Percentiles rank a stretch among this genome's conserved stretches.
Evolutionary conservation across 2,329 filamentous ascomycete genomes (phyloP).

Genomic region (Escovopsis sp.): DNA sequence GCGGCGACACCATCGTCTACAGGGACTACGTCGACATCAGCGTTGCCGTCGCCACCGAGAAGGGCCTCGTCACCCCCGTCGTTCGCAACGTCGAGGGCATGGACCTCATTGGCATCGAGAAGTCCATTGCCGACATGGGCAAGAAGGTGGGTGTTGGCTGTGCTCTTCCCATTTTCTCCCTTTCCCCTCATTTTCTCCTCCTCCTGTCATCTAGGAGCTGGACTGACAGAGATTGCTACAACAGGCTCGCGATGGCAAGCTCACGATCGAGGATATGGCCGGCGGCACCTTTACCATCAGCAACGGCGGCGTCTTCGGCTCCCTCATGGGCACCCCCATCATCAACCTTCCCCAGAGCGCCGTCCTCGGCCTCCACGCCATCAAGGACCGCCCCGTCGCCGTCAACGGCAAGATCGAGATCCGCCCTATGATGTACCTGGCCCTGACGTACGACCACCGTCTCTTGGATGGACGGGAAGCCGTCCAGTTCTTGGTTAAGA

Average conservation of each 20-base stretch:
- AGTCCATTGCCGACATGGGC: constrained; percentile 80
- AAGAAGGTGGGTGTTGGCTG: constrained; percentile 59
- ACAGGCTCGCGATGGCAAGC: constrained; percentile 83
- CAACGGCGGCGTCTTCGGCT: constrained; percentile 94
- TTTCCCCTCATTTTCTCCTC: neutral
- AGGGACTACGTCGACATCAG: constrained; percentile 96
- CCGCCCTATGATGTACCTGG: constrained; percentile 99
- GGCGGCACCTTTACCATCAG: constrained; percentile 97
- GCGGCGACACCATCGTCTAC: constrained; percentile 96
- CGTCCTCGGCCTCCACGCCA: constrained; percentile 85
- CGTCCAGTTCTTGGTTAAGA: constrained; percentile 88
- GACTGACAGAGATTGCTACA: no score
- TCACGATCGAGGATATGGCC: constrained; percentile 98
- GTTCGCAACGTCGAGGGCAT: constrained; percentile 84
- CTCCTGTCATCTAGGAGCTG: no score
- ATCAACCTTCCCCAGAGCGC: constrained; percentile 94
- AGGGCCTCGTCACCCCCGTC: constrained; percentile 91
- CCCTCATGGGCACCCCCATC: constrained; percentile 93
- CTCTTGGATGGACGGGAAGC: constrained; percentile 90
- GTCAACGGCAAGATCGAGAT: constrained; percentile 92
- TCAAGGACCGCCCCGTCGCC: constrained; percentile 84
- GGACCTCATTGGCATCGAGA: constrained; percentile 81
- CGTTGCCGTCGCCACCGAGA: constrained; percentile 92
- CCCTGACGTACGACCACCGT: constrained; percentile 93
- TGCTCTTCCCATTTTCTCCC: neutral